Evolutionary conservation across 257 asterid genomes (phyloP).

Genomic region (Lithospermum erythrorhizon): DNA sequence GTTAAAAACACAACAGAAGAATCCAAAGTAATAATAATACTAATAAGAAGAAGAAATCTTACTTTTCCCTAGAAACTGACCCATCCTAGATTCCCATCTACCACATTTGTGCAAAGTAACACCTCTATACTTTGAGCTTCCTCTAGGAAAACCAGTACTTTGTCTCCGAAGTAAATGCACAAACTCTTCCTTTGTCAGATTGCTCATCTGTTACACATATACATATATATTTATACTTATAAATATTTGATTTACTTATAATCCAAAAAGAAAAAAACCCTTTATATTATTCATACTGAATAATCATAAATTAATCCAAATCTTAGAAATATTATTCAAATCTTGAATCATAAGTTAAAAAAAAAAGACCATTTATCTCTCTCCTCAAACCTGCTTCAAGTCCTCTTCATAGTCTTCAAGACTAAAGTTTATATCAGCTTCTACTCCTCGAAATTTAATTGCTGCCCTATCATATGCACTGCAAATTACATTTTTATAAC

Average conservation of each 20-base stretch:
- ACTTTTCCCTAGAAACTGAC: constrained; percentile 86
- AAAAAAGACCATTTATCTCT: no score
- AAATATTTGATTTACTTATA: no score
- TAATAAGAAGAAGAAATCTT: constrained; percentile 3
- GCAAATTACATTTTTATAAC: neutral
- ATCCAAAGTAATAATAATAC: neutral
- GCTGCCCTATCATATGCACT: neutral
- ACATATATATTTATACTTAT: no score
- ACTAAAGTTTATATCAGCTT: neutral
- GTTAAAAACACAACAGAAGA: no score
- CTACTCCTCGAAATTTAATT: neutral
- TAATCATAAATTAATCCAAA: no score
- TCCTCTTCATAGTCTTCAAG: neutral
- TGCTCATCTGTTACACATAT: constrained; percentile 41
- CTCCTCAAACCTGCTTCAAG: neutral
- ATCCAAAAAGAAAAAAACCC: neutral
- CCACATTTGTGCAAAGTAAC: constrained; percentile 92
- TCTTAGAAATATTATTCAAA: no score
- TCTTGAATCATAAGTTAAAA: neutral
- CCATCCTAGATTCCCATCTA: constrained; percentile 89
- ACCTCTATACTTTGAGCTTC: constrained; percentile 85
- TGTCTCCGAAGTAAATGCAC: constrained; percentile 82
- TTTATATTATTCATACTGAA: no score
- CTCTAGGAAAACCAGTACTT: constrained; percentile 83
- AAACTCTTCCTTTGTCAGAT: constrained; percentile 75